Base-by-base conservation (phyloP, 2,329 filamentous ascomycete genomes). In the Diaporthe ampelina region DNA sequence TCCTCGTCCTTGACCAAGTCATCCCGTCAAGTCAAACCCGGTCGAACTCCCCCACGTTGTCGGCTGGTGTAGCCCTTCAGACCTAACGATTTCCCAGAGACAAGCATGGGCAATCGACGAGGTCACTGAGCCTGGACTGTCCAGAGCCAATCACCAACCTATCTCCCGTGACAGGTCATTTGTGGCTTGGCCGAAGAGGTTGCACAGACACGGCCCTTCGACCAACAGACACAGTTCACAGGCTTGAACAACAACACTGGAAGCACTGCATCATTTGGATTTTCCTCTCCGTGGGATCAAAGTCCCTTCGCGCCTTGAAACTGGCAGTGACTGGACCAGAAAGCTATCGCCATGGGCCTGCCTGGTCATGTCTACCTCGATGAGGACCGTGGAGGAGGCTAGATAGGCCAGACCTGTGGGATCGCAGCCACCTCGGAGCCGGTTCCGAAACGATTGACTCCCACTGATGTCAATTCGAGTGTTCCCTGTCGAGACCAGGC, bases 181-280 rank as follows among this genome's bases (percentile, higher is more conserved):
- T 72, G 70, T 72, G 70, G 70, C 70, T 72, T 72, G 57, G 45
- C 50, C 57, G 57, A 32, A 35, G 32, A 54, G 59, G 70, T 45
- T 63, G 70, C 57, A 54, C 45, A 63, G 59, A 45, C 45, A 54
- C 45, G 45, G 21, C 35, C 48, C 21, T 63, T 45, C 17, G 26
- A 63, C 59, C 29, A 72, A 72, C 43, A 40, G 35, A 56, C 21
- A 29, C 26, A 54, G 35, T n/a, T 45, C 29, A 37, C 26, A 43
- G 70, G 17, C 48, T 54, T 45, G 70, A 21, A 61, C 26, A 21
- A 56, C 45, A 24, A 29, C 50, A 29, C 37, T 56, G 70, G 57
- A 56, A 29, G 21, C 57, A 24, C 8, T 37, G 57, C 63, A 63
- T 15, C 11, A 48, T 11, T 10, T 72, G 32, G 8, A 10, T 11